Percentiles rank a stretch among this genome's conserved stretches.
Conservation (phyloP, 2,329 filamentous ascomycete species). For the Alternaria sp. region DNA sequence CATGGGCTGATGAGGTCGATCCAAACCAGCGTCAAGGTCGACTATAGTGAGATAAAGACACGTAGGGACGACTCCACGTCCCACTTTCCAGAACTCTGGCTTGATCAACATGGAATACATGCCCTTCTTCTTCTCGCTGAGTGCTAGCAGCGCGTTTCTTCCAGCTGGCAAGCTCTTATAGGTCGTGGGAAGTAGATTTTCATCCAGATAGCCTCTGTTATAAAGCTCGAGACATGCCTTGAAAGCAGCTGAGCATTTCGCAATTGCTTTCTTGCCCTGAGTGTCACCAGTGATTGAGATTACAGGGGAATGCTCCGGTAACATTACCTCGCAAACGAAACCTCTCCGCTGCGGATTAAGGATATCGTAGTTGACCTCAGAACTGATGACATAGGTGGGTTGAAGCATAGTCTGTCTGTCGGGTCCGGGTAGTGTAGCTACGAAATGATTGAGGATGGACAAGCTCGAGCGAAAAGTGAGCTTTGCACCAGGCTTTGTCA, state of each 20-base stretch:
- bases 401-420: constrained; percentile 59
- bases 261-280: constrained; percentile 74
- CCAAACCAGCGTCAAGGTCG: constrained; percentile 67
- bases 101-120: constrained; percentile 82
- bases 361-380: constrained; percentile 20
- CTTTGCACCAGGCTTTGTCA: constrained; percentile 75
- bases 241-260: constrained; percentile 90
- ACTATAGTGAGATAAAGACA: constrained; percentile 70
- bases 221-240: constrained; percentile 77
- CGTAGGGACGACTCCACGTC: constrained; percentile 57
- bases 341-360: constrained; percentile 22
- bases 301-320: constrained; percentile 79
- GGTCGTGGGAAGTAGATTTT: constrained; percentile 76
- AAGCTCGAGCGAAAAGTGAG: constrained; percentile 80
- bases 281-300: constrained; percentile 69
- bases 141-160: constrained; percentile 84
- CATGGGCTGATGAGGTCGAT: constrained; percentile 68
- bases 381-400: constrained; percentile 67
- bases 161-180: constrained; percentile 76
- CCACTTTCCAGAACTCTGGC: constrained; percentile 73
- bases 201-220: constrained; percentile 72
- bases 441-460: constrained; percentile 75
- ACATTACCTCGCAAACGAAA: constrained; percentile 73
- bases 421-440: constrained; percentile 68
- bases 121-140: constrained; percentile 78